Evolutionary conservation across 345 rosid species (phyloP).

Genomic region (Noccaea caerulescens): DNA sequence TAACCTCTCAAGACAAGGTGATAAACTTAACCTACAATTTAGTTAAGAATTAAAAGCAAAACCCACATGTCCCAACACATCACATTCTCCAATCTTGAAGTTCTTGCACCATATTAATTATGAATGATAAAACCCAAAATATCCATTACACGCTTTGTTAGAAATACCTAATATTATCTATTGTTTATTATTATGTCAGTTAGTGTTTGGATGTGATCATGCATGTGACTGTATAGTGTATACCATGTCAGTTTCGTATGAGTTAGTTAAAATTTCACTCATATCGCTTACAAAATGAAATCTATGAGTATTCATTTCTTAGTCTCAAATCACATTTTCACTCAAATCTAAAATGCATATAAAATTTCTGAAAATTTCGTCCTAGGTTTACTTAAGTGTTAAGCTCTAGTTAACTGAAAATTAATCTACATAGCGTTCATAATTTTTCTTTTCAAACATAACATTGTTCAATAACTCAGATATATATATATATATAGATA

Average conservation of each 20-base stretch:
- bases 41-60: slow-evolving; percentile 1
- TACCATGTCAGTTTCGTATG: background rate
- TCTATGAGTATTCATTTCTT: background rate
- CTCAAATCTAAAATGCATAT: background rate
- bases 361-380: background rate
- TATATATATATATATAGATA: background rate
- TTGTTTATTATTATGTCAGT: background rate
- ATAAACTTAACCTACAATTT: background rate
- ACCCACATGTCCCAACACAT: slow-evolving; percentile 3
- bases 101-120: background rate
- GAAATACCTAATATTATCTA: background rate
- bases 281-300: too few relatives aligned
- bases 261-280: background rate
- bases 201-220: slow-evolving; percentile 6
- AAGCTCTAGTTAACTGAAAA: background rate
- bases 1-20: background rate
- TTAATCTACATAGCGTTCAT: background rate
- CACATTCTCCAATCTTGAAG: slow-evolving; percentile 6
- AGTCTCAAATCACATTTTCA: background rate
- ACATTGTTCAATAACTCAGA: background rate
- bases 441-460: background rate
- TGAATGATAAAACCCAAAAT: background rate
- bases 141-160: background rate
- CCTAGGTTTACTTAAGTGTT: background rate
- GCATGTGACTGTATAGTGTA: background rate